Percentiles rank a stretch among this genome's conserved stretches.
Conservation (phyloP, 257 asterid species). For the Thymus quinquecostatus region DNA sequence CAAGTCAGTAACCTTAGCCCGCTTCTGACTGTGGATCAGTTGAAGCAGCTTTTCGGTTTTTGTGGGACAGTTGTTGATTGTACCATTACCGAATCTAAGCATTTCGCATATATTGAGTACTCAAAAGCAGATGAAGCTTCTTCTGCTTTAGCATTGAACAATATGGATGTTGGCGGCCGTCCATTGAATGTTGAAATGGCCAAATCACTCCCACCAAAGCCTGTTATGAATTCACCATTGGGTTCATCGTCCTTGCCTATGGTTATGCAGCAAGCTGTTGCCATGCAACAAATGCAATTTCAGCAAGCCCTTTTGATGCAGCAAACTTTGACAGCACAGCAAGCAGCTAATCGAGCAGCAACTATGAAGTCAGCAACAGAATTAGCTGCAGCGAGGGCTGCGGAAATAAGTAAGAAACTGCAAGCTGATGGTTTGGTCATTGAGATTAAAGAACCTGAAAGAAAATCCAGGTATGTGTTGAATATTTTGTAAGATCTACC, state of each 20-base stretch:
- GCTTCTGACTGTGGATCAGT: slow-evolving; percentile 86
- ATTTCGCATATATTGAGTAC: slow-evolving; percentile 91
- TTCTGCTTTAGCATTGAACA: slow-evolving; percentile 89
- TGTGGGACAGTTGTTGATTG: slow-evolving; percentile 85
- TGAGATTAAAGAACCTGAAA: slow-evolving; percentile 60
- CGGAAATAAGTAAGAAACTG: slow-evolving; percentile 86
- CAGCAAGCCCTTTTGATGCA: slow-evolving; percentile 96
- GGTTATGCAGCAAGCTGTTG: slow-evolving; percentile 98
- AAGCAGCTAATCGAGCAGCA: slow-evolving; percentile 95
- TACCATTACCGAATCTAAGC: slow-evolving; percentile 87
- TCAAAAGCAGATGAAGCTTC: slow-evolving; percentile 89
- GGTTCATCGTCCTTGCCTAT: slow-evolving; percentile 76
- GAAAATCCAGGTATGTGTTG: slow-evolving; percentile 63
- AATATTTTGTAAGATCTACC: background rate
- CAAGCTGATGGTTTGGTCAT: slow-evolving; percentile 75
- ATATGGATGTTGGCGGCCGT: slow-evolving; percentile 94
- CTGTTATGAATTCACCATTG: slow-evolving; percentile 49
- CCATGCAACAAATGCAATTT: slow-evolving; percentile 98
- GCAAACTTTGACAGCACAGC: slow-evolving; percentile 85
- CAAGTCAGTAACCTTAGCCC: slow-evolving; percentile 99
- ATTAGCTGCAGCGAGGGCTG: slow-evolving; percentile 98
- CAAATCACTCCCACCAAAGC: slow-evolving; percentile 87
- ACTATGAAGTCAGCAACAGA: slow-evolving; percentile 97
- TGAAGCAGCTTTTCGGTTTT: slow-evolving; percentile 90
- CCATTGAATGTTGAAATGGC: slow-evolving; percentile 99